A percentile compares a stretch with the other conserved stretches of the same genome.
Conservation (phyloP, 2,329 filamentous ascomycete species). For the Trichoderma semiorbis region DNA sequence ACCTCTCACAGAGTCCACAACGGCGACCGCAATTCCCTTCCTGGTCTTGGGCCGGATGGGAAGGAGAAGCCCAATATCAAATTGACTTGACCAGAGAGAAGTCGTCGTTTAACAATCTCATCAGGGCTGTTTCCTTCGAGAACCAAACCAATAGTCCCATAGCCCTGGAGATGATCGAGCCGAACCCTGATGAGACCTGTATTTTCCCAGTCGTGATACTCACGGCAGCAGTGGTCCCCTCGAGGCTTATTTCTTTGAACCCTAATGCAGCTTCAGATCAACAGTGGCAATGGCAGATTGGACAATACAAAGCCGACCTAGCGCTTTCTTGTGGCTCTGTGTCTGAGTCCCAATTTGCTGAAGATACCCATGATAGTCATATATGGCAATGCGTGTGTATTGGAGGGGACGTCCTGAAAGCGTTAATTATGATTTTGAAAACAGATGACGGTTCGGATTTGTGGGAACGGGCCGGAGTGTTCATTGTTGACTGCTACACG, state of each 20-base stretch:
- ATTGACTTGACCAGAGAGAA: accelerated
- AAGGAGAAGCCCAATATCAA: not conserved
- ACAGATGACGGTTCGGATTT: not conserved
- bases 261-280: not conserved
- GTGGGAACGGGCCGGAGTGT: not conserved
- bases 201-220: not conserved
- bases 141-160: not conserved
- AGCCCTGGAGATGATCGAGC: not conserved
- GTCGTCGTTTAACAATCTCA: not conserved
- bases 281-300: not conserved
- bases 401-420: accelerated
- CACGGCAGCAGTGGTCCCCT: not conserved
- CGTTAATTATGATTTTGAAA: not conserved
- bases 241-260: not conserved
- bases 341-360: not conserved
- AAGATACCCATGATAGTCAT: not conserved
- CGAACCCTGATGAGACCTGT: not conserved
- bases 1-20: not conserved
- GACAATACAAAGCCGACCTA: not conserved
- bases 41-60: not conserved
- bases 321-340: not conserved
- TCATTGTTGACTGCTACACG: accelerated
- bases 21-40: not conserved
- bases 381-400: not conserved
- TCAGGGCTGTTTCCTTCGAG: not conserved